Base-by-base conservation (phyloP, 441 rosid species). In the Pelargonium citronellum region DNA sequence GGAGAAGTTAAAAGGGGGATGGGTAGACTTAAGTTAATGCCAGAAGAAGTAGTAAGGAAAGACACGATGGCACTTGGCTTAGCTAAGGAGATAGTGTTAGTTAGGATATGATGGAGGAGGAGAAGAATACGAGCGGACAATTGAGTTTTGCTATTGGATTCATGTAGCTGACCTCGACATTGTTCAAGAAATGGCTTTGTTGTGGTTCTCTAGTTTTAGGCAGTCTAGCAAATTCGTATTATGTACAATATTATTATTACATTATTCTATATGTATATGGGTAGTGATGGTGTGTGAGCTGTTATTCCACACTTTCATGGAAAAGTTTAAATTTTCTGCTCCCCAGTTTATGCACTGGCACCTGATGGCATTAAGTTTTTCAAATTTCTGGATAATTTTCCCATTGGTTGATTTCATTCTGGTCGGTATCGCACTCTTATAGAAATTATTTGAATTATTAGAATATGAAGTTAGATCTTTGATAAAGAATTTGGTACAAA, bases 201-300 rank as follows among this genome's bases (percentile, higher is more conserved):
- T 37, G 41, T 37, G 0, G 41, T 5, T 37, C 7, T 37, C 41
- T 37, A 37, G 41, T 37, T 37, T 37, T 37, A 8, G 49, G 49
- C 49, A 9, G 49, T 44, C 49, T 44, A 44, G 11, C 13, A 44
- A 44, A 44, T 44, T 37, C 41, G 7, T 37, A 6, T 37, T 4
- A 37, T 5, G 8, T 37, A 5, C 7, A 37, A 5, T 5, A 5
- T 37, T 37, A 6, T 37, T 37, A 37, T 37, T 9, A 47, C 13
- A 11, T 47, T 47, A 13, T 47, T 47, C 11, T 47, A 22, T 10
- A 20, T 10, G 34, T n/a, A n/a, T n/a, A n/a, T n/a, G n/a, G 8
- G 63, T 7, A 10, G 63, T 57, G 27, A 57, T 57, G 64, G 39
- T 61, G 64, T 24, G 64, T 27, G 64, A 61, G 39, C 64, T 61